Percentiles rank a stretch among this genome's conserved stretches.
These are phyloP conservation scores for Paraphoma sp. DNA, from an alignment of 2,329 filamentous ascomycete genomes.

Conservation along the genomic window DNA sequence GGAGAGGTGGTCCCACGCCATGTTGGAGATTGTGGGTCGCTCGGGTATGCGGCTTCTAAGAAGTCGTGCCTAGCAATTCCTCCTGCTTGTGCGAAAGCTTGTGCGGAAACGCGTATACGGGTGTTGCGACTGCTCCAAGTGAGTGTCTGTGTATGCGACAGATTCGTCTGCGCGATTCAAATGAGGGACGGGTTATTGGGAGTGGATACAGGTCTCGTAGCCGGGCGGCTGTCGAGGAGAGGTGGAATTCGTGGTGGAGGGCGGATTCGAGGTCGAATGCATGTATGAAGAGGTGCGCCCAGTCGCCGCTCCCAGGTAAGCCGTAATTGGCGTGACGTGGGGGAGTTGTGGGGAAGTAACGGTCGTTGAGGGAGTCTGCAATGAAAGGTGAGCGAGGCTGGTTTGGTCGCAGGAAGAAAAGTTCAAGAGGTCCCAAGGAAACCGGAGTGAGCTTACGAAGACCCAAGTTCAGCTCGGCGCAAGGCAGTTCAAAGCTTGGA, in stretches of 20 bases:
- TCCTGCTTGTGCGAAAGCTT: constrained; percentile 20
- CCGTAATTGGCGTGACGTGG: constrained; percentile 19
- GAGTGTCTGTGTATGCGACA: not conserved
- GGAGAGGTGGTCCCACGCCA: constrained; percentile 81
- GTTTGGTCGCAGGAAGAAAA: not conserved
- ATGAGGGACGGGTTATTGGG: constrained; percentile 24
- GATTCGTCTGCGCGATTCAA: not conserved
- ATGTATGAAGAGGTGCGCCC: constrained; percentile 57
- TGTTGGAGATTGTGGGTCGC: constrained; percentile 44
- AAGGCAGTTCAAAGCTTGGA: constrained; percentile 22
- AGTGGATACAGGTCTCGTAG: constrained; percentile 27
- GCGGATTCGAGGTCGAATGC: constrained; percentile 41
- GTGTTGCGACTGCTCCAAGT: not conserved
- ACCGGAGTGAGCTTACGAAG: constrained; percentile 19
- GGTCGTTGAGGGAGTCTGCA: constrained; percentile 6
- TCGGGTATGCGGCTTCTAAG: constrained; percentile 5
- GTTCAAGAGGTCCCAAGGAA: constrained; percentile 17
- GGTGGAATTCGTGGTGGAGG: constrained; percentile 23
- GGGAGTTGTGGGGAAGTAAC: constrained; percentile 1
- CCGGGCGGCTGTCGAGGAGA: constrained; percentile 25
- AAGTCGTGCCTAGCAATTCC: constrained; percentile 11
- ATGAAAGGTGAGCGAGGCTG: constrained; percentile 15
- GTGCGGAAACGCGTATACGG: constrained; percentile 3
- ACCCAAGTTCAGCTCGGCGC: constrained; percentile 19
- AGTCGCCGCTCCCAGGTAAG: constrained; percentile 54